phyloP scores from a whole-genome alignment of 2,329 filamentous ascomycete species.

The Tolypocladium amazonense region DNA sequence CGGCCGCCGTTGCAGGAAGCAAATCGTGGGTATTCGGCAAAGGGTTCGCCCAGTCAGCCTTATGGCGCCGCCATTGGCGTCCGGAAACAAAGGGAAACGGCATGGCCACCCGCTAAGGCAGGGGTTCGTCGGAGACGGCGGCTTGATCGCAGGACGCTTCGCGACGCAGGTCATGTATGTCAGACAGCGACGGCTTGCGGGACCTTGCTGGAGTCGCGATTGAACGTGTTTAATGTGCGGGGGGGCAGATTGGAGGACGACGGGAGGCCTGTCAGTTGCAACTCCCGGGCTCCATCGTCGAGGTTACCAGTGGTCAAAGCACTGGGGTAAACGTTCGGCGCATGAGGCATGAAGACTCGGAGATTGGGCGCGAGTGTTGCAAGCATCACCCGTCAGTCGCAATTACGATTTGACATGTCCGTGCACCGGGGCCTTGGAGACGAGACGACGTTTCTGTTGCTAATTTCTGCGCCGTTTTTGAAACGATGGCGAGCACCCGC shows the following conservation, averaged over 20 bases:
- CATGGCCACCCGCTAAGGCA: background rate
- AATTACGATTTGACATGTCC: background rate
- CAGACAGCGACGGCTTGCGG: background rate
- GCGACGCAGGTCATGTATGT: background rate
- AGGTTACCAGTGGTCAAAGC: background rate
- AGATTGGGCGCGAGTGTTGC: background rate
- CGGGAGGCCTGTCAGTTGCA: background rate
- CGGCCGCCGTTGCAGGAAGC: conserved; percentile 17
- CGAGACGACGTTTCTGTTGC: background rate
- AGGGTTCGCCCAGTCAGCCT: conserved; percentile 9
- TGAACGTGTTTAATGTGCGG: background rate
- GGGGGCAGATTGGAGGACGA: background rate
- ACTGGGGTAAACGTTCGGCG: background rate
- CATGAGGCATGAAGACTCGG: background rate
- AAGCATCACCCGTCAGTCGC: background rate
- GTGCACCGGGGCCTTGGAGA: background rate
- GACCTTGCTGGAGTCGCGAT: background rate
- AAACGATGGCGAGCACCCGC: background rate
- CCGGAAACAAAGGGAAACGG: conserved; percentile 1
- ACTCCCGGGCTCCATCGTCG: background rate
- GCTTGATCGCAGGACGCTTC: background rate
- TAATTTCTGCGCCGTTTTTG: background rate
- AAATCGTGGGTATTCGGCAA: conserved; percentile 14
- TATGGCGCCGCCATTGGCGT: conserved; percentile 5
- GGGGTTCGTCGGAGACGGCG: background rate